These are phyloP conservation scores for Fusarium oxysporum DNA, from an alignment of 2,329 filamentous ascomycete species.

Conservation along the genomic window DNA sequence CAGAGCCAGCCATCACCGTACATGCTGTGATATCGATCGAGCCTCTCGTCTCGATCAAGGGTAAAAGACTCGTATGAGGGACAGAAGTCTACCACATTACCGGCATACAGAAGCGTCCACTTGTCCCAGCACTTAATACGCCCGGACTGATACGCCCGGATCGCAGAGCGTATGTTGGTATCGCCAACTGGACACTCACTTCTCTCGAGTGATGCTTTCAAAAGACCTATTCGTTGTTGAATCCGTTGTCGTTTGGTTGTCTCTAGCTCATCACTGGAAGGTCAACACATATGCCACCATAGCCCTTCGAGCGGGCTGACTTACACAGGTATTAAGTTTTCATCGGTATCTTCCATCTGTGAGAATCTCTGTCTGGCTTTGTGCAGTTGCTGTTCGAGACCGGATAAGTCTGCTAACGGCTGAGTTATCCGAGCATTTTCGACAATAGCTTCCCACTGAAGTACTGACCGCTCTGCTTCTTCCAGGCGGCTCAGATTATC, in stretches of 20 bases:
- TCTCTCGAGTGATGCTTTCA: conserved; percentile 20
- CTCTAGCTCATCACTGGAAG: conserved; percentile 40
- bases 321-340: conserved; percentile 40
- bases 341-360: conserved; percentile 39
- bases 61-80: conserved; percentile 43
- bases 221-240: conserved; percentile 18
- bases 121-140: conserved; percentile 40
- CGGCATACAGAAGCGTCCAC: conserved; percentile 43
- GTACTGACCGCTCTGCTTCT: conserved; percentile 35
- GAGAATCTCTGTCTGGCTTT: conserved; percentile 14
- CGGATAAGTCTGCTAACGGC: conserved; percentile 36
- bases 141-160: conserved; percentile 35
- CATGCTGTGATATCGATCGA: conserved; percentile 35
- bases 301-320: background rate
- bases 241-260: conserved; percentile 38
- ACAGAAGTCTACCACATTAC: conserved; percentile 36
- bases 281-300: conserved; percentile 1
- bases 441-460: conserved; percentile 45
- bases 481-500: conserved; percentile 40
- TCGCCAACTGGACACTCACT: conserved; percentile 15
- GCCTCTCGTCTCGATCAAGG: conserved; percentile 35
- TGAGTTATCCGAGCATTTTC: conserved; percentile 33
- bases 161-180: conserved; percentile 36
- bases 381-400: conserved; percentile 33
- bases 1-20: conserved; percentile 46